Percentiles rank a stretch among this genome's conserved stretches.
These are phyloP conservation scores for Musa beccarii DNA, from an alignment of 176 grass and related monocot species.

Conservation along the genomic window DNA sequence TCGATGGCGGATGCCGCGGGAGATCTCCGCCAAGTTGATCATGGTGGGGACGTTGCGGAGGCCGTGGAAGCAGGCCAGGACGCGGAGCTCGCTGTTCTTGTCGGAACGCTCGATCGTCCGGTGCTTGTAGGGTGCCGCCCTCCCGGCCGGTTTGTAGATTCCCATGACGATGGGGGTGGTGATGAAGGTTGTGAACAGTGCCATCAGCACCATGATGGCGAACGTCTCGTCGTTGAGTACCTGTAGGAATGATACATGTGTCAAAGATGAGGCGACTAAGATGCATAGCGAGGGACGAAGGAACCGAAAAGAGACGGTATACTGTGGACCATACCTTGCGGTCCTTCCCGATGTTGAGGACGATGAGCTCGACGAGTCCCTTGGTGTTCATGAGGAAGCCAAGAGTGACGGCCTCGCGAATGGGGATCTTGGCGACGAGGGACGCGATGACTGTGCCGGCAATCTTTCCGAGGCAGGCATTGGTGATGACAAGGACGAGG, in stretches of 20 bases:
- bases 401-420: neutral
- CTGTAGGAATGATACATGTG: neutral
- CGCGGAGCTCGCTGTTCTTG: slow-evolving; percentile 2
- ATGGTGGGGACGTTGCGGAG: slow-evolving; percentile 8
- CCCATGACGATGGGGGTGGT: slow-evolving; percentile 6
- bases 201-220: slow-evolving; percentile 15
- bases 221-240: slow-evolving; percentile 8
- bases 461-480: slow-evolving; percentile 4
- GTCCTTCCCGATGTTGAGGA: slow-evolving; percentile 16
- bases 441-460: neutral
- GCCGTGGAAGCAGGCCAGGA: slow-evolving; percentile 9
- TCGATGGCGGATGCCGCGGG: slow-evolving; percentile 6
- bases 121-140: neutral
- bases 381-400: slow-evolving; percentile 21
- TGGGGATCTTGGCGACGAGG: neutral
- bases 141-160: slow-evolving; percentile 1
- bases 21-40: slow-evolving; percentile 3
- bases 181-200: slow-evolving; percentile 12
- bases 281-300: neutral
- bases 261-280: too few relatives aligned
- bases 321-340: neutral
- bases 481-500: slow-evolving; percentile 5
- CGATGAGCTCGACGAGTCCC: slow-evolving; percentile 13
- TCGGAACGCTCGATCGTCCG: neutral
- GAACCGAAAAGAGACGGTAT: neutral